A percentile compares a stretch with the other conserved stretches of the same genome.
Evolutionary conservation across 75 land plant species (phyloP).

Genomic region (Selaginella tamariscina): DNA sequence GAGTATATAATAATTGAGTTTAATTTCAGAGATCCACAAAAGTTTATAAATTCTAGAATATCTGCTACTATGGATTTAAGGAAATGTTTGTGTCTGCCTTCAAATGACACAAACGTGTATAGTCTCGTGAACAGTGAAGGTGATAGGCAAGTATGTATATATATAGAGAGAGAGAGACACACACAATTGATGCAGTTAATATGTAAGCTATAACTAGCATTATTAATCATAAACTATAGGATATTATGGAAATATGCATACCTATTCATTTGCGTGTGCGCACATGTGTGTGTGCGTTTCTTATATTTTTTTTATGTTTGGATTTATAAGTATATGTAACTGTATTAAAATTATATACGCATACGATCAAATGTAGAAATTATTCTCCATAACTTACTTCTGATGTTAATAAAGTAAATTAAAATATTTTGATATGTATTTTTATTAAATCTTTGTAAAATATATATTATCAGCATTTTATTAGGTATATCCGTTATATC

Average conservation of each 20-base stretch:
- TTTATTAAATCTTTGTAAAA: slow-evolving; percentile 82
- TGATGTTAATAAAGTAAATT: slow-evolving; percentile 49
- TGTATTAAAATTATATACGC: slow-evolving; percentile 73
- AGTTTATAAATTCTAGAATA: slow-evolving; percentile 54
- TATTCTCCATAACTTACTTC: too few species aligned
- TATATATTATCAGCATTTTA: too few species aligned
- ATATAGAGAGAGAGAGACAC: too few species aligned
- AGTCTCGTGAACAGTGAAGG: slow-evolving; percentile 97
- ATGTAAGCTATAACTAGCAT: too few species aligned
- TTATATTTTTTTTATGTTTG: slow-evolving; percentile 3
- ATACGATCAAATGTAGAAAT: too few species aligned
- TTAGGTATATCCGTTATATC: too few species aligned
- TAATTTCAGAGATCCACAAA: slow-evolving; percentile 60
- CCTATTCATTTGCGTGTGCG: background rate
- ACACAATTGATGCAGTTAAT: too few species aligned
- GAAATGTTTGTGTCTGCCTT: slow-evolving; percentile 57
- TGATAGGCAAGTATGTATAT: slow-evolving; percentile 56
- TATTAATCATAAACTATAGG: slow-evolving; percentile 10
- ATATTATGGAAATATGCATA: background rate
- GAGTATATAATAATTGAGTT: background rate
- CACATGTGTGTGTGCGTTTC: background rate
- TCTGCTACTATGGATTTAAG: slow-evolving; percentile 49
- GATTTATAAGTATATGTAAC: slow-evolving; percentile 73
- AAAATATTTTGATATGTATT: slow-evolving; percentile 33
- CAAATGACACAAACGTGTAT: slow-evolving; percentile 54